phyloP scores from a whole-genome alignment of 441 rosid genomes.

The Erysimum cheiri region DNA sequence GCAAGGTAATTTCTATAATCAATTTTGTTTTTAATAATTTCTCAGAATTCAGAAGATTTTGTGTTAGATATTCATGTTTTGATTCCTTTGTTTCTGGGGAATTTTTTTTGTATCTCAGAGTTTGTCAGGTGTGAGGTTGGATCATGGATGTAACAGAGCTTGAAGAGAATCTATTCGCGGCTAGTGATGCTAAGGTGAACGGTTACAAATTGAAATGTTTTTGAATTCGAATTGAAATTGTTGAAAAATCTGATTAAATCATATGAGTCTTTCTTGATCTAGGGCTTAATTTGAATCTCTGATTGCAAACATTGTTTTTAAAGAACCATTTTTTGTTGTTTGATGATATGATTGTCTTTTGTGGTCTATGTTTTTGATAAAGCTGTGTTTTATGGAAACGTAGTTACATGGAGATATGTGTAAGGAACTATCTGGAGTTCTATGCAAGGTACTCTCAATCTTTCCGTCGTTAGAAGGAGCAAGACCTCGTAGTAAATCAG shows the following conservation, averaged over 20 bases:
- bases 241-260: constrained; percentile 23
- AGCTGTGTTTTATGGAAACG: constrained; percentile 35
- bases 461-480: constrained; percentile 96
- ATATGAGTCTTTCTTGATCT: neutral
- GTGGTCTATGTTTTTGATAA: constrained; percentile 2
- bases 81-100: neutral
- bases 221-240: neutral
- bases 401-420: constrained; percentile 98
- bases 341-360: constrained; percentile 12
- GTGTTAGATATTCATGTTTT: constrained; percentile 3
- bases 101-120: constrained; percentile 3
- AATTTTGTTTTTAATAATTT: neutral
- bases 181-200: constrained; percentile 93
- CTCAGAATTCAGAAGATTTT: neutral
- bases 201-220: neutral
- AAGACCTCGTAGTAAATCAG: constrained; percentile 95
- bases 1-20: constrained; percentile 51
- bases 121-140: constrained; percentile 46
- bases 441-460: constrained; percentile 73
- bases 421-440: constrained; percentile 72
- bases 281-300: neutral
- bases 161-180: constrained; percentile 92
- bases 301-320: neutral
- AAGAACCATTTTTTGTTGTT: neutral
- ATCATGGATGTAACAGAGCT: constrained; percentile 85